Base-by-base conservation (phyloP, 2,329 filamentous ascomycete genomes). In the Sordariomycetes sp. region DNA sequence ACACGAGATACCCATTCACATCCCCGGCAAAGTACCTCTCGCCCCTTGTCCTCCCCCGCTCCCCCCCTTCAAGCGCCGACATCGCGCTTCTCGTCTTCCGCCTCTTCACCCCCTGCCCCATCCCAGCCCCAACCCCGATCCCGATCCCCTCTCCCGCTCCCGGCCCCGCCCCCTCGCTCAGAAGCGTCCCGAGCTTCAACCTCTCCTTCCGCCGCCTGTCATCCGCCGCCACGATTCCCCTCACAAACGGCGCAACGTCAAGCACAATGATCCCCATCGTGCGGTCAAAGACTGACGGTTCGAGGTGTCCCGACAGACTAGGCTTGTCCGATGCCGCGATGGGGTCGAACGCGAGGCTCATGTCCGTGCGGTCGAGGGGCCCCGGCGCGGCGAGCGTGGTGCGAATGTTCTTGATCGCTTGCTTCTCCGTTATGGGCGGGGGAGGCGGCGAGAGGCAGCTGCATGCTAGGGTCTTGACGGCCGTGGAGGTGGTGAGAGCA, bases 201-300 rank as follows among this genome's bases (percentile, higher is more conserved):
- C 89, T 80, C 61, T 89, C 81, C 60, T 82, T 75, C 64, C 90
- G 86, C 1, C 94, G 77, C 1, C 76, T 77, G 22, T 82, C 73
- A 63, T 97, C 92, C 65, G 86, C 87, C 0, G 84, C 77, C 1
- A 92, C 84, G 59, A 99, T 97, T 42, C 79, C 78, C 12, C 95
- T 87, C n/a, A 97, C 81, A 67, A 89, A 97, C 0, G 95, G 94
- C 0, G 90, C 91, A 1, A 97, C 75, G 61, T 99, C 94, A 13
- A 85, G 73, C 0, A 81, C 77, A 35, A 96, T 81, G 22, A 85
- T 74, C 0, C 70, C 68, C 63, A 87, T 72, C 0, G 83, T 82
- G 51, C 87, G 82, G 64, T 96, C 90, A 62, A 96, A 90, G 0
- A 86, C 82, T 0, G 89, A 91, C 0, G 86, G 77, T 36, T 83